Conservation (phyloP, 1,284 basidiomycete species). For the Phaffia rhodozyma region DNA sequence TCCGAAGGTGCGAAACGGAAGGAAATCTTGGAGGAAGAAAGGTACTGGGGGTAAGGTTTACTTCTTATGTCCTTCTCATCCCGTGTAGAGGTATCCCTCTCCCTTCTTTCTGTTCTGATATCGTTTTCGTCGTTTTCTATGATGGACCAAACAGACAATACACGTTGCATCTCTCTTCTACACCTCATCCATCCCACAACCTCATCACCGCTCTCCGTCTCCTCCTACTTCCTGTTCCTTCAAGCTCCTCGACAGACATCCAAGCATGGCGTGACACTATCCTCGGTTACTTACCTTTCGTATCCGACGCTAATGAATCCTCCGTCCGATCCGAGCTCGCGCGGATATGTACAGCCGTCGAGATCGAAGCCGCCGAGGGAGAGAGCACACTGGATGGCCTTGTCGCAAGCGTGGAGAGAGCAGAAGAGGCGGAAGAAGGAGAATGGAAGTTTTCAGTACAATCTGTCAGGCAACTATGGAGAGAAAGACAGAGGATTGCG, state of each 20-base stretch:
- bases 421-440: background rate
- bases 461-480: constrained; percentile 7
- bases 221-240: background rate
- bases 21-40: constrained; percentile 9
- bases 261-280: constrained; percentile 7
- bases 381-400: too few relatives aligned
- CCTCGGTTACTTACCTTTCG: background rate
- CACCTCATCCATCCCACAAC: constrained; percentile 13
- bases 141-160: constrained; percentile 1
- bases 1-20: background rate
- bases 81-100: background rate
- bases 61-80: background rate
- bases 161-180: constrained; percentile 9
- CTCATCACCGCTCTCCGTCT: constrained; percentile 13
- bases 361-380: background rate
- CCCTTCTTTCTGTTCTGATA: background rate
- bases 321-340: background rate
- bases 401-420: too few relatives aligned
- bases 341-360: background rate
- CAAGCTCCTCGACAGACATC: background rate
- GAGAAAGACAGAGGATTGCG: constrained; percentile 1
- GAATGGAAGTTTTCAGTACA: background rate
- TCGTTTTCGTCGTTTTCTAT: background rate
- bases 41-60: constrained; percentile 17
- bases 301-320: constrained; percentile 7